Evolutionary conservation across 305 asterid genomes (phyloP).

Genomic region (Rubia tinctorum): DNA sequence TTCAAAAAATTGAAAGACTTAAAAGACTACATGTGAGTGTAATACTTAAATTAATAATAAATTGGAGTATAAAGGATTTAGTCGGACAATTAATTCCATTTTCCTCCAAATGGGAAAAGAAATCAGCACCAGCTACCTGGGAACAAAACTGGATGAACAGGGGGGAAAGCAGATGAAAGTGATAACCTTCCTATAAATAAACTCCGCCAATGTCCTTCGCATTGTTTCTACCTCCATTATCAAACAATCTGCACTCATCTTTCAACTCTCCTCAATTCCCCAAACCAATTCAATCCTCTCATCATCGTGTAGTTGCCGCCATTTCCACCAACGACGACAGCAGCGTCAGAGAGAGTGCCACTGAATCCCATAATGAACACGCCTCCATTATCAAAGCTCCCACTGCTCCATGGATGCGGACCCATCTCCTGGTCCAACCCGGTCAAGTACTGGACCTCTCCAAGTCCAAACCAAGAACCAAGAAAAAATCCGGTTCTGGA

Average conservation of each 20-base stretch:
- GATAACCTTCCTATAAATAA: not conserved
- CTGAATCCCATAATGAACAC: conserved; percentile 19
- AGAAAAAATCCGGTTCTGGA: conserved; percentile 30
- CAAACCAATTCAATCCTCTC: conserved; percentile 19
- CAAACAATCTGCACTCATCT: conserved; percentile 31
- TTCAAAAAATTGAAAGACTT: no score
- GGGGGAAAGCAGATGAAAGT: not conserved
- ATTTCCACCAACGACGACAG: conserved; percentile 19
- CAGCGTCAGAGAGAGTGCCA: conserved; percentile 17
- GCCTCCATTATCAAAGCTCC: conserved; percentile 49
- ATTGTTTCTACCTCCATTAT: conserved; percentile 15
- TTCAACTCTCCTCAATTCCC: conserved; percentile 25
- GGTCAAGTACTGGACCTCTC: conserved; percentile 49
- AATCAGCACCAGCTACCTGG: no score
- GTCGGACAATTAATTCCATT: no score
- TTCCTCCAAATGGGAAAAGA: no score
- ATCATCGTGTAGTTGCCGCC: conserved; percentile 16
- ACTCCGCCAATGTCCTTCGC: conserved; percentile 1
- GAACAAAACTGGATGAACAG: not conserved
- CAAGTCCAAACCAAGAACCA: conserved; percentile 37
- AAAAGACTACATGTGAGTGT: no score
- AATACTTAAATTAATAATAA: no score
- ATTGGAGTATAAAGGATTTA: no score
- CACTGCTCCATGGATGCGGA: conserved; percentile 96
- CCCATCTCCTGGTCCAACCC: conserved; percentile 63